Base-by-base conservation (phyloP, 441 rosid species). In the Viola pubescens region DNA sequence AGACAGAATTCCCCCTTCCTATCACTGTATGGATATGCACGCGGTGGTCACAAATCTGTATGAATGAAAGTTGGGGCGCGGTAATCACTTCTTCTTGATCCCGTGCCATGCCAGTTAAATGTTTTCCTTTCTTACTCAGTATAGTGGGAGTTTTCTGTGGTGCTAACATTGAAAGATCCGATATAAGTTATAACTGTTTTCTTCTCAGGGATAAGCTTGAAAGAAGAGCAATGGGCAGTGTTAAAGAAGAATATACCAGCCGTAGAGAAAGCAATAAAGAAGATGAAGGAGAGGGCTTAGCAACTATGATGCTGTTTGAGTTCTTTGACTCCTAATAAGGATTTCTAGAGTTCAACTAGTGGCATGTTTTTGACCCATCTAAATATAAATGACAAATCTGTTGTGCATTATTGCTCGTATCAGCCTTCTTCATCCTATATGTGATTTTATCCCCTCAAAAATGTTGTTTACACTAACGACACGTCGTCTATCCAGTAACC, bases 181-280 rank as follows among this genome's bases (percentile, higher is more conserved):
- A 7, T 4, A 13, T 5, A 4, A 4, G 9, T 41, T 7, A 7
- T 10, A 50, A 37, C 2, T 73, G 49, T 50, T 58, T 4, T 65
- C 9, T 37, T 12, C 65, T 7, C 77, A 88, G 98, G 98, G 54
- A 91, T 88, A 75, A 83, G 95, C 71, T 75, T 91, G 79, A 83
- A 87, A 1, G 88, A 77, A 72, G 95, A 87, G 12, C 98, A 88
- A 47, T 91, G 98, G 98, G 65, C 81, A 16, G 59, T 60, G 16
- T 77, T 91, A 13, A 79, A 71, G 69, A 79, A 77, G 75, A 88
- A 80, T 46, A 69, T 89, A 42, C 75, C 91, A 44, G 84, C 84
- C 45, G 77, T 91, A 48, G 86, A 91, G 60, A 61, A 79, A 43
- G 95, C 95, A 49, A 70, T 90, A 59, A 66, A 57, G 76, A 79